phyloP scores from a whole-genome alignment of 805 yeast genomes.

The Candida suzukii region DNA sequence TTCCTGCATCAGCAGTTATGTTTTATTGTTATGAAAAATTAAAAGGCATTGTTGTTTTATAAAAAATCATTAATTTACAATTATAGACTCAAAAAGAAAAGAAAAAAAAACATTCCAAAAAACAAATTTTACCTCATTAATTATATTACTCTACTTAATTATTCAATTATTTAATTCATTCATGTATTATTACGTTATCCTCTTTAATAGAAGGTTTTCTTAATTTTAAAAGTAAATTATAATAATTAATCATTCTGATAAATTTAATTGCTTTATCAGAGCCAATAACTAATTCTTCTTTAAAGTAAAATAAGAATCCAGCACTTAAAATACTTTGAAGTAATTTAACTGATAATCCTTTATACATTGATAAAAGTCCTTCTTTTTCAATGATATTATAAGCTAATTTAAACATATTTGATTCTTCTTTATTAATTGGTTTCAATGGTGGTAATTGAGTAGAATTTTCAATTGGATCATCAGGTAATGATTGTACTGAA shows the following conservation, averaged over 20 bases:
- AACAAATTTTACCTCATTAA: no score
- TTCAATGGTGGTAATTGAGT: constrained; percentile 13
- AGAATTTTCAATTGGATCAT: constrained; percentile 8
- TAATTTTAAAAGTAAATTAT: background rate
- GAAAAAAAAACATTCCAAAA: background rate
- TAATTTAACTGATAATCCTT: constrained; percentile 74
- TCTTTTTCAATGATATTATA: constrained; percentile 56
- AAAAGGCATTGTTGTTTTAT: constrained; percentile 23
- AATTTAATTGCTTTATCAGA: constrained; percentile 45
- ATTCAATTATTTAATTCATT: background rate
- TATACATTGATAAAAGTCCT: constrained; percentile 72
- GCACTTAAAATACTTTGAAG: constrained; percentile 82
- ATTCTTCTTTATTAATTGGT: constrained; percentile 12
- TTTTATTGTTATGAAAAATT: constrained; percentile 72
- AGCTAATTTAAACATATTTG: constrained; percentile 42
- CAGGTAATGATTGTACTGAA: constrained; percentile 17
- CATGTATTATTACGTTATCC: background rate
- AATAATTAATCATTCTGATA: background rate
- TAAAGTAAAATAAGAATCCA: constrained; percentile 84
- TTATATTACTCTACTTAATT: no score
- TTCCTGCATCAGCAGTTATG: constrained; percentile 86
- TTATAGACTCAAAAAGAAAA: background rate
- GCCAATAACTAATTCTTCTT: constrained; percentile 69
- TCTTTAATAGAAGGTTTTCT: background rate
- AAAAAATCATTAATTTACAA: background rate